A percentile compares a stretch with the other conserved stretches of the same genome.
These are phyloP conservation scores for Hypoxylon subgilvum DNA, from an alignment of 495 filamentous ascomycete genomes.

Conservation along the genomic window DNA sequence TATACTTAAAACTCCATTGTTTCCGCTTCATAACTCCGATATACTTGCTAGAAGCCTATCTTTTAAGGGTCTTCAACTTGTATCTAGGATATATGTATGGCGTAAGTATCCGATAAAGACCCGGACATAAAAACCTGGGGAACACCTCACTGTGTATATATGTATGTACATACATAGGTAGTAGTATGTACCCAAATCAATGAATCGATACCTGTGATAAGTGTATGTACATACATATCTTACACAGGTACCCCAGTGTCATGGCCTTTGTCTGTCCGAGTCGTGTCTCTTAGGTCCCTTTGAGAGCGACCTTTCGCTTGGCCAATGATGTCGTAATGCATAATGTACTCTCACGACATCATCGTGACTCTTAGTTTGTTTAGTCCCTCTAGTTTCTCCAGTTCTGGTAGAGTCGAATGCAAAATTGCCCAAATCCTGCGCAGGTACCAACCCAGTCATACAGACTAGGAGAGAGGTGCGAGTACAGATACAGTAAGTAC, in stretches of 20 bases:
- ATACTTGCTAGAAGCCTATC: neutral
- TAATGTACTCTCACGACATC: conserved; percentile 27
- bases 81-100: too few relatives aligned
- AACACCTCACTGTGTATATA: too few relatives aligned
- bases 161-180: too few relatives aligned
- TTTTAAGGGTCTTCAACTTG: too few relatives aligned
- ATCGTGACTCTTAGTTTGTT: conserved; percentile 12
- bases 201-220: too few relatives aligned
- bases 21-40: conserved; percentile 24
- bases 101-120: conserved; percentile 12
- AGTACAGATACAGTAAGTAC: too few relatives aligned
- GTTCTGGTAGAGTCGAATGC: neutral
- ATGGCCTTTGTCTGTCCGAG: too few relatives aligned
- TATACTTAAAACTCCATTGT: conserved; percentile 24
- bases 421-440: neutral
- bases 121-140: neutral
- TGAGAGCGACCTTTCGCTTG: too few relatives aligned
- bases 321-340: conserved; percentile 32
- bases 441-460: conserved; percentile 14
- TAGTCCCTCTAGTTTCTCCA: neutral
- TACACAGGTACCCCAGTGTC: too few relatives aligned
- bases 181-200: too few relatives aligned
- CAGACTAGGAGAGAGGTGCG: too few relatives aligned
- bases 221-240: neutral
- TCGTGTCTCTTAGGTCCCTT: too few relatives aligned